Evolutionary conservation across 768 basidiomycete species (phyloP), one percentile per base, ranked within the genome.

Genomic region (Russula abietina): DNA sequence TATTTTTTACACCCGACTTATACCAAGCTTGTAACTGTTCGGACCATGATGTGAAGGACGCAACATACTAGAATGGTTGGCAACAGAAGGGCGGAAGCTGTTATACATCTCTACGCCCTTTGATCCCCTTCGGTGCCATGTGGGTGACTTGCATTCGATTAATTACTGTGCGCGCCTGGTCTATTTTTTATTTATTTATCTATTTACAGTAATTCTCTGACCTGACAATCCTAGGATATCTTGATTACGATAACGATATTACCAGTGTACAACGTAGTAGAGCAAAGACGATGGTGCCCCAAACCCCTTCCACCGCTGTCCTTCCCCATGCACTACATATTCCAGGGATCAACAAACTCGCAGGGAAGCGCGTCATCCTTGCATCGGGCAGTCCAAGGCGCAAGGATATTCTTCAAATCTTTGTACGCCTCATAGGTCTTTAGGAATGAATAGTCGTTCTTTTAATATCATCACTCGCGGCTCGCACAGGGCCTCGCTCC

Each of bases 341-440:
- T 1, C 86, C 86, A 12, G 78, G 78, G 0, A 76, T 86, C 49
- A 77, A 86, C 68, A 90, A 87, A 71, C 80, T 97, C 1, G 71
- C 78, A 43, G 85, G 83, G 24, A 94, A 93, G 71, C 80, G 90
- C 3, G 81, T 98, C 52, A 76, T 97, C 2, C 79, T 98, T 1
- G 94, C 94, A 0, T 96, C 93, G 5, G 86, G 83, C 60, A 94
- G 91, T 68, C 91, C 93, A 1, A 80, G 94, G 67, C 79, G 94
- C 69, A 85, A 82, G 70, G 92, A 93, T 59, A 92, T 96, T 62
- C 81, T 98, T 24, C 80, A 78, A 58, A 86, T 81, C 7, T 82
- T 89, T 69, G 93, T 94, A 73, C 71, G 88, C 81, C 19, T 10
- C 41, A 51, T 45, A 16, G 32, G 28, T 45, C 56, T 43, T 33